phyloP scores from a whole-genome alignment of 140 eudicot species.

The Stevia rebaudiana region DNA sequence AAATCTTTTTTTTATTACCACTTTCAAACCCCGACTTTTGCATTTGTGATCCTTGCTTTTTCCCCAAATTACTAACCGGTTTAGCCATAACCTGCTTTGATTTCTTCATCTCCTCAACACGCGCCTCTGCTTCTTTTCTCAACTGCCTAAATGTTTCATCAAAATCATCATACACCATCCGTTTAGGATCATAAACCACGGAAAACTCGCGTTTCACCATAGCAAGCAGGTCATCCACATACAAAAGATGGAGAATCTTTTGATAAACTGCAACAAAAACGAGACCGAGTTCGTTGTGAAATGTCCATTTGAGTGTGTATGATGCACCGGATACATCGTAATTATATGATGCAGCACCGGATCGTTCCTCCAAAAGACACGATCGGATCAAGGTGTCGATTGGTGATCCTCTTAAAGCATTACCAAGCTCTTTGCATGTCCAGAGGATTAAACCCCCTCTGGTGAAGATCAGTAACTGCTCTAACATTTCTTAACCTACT shows the following conservation, averaged over 20 bases:
- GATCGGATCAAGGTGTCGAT: conserved; percentile 79
- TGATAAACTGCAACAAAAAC: conserved; percentile 96
- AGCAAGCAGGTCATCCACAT: conserved; percentile 85
- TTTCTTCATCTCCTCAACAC: conserved; percentile 85
- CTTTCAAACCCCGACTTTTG: conserved; percentile 49
- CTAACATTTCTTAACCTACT: conserved; percentile 62
- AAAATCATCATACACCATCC: conserved; percentile 64
- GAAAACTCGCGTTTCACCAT: conserved; percentile 91
- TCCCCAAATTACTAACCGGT: conserved; percentile 42
- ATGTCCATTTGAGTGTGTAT: conserved; percentile 94
- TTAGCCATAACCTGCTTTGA: conserved; percentile 59
- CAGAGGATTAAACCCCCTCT: conserved; percentile 99
- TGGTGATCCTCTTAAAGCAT: conserved; percentile 86
- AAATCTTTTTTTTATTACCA: conserved; percentile 51
- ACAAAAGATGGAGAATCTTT: conserved; percentile 75
- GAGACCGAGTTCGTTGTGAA: conserved; percentile 83
- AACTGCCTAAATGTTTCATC: conserved; percentile 80
- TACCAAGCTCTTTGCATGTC: conserved; percentile 94
- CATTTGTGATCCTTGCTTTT: conserved; percentile 60
- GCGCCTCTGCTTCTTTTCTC: conserved; percentile 85
- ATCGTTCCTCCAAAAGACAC: conserved; percentile 92
- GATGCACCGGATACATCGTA: conserved; percentile 88
- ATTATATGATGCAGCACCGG: conserved; percentile 79
- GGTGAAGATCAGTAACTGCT: conserved; percentile 84
- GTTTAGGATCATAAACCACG: conserved; percentile 64